Evolutionary conservation across 768 basidiomycete genomes (phyloP).

Genomic region (Gloeopeniophorella convolvens): DNA sequence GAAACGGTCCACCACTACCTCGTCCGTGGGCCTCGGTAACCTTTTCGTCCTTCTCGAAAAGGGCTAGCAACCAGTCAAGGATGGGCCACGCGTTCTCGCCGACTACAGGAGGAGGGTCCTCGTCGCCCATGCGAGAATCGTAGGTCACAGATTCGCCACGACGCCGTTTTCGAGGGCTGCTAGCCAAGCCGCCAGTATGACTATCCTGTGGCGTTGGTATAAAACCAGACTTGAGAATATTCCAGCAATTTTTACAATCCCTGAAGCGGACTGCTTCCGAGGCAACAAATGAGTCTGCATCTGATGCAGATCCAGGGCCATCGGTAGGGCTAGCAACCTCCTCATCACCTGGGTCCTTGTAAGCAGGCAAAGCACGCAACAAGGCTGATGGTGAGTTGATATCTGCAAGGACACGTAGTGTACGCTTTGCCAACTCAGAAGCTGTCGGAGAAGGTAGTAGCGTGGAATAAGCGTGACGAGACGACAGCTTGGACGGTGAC

Average conservation of each 20-base stretch:
- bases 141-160: constrained; percentile 27
- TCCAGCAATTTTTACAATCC: constrained; percentile 23
- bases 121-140: constrained; percentile 25
- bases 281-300: constrained; percentile 17
- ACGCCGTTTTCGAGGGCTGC: constrained; percentile 21
- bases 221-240: constrained; percentile 18
- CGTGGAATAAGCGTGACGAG: constrained; percentile 16
- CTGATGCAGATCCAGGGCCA: constrained; percentile 1
- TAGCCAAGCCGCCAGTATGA: neutral
- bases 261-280: constrained; percentile 17
- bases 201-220: constrained; percentile 6
- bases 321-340: neutral
- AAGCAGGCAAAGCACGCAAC: constrained; percentile 20
- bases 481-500: constrained; percentile 17
- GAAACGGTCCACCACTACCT: constrained; percentile 29
- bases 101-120: constrained; percentile 32
- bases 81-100: constrained; percentile 63
- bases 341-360: constrained; percentile 10
- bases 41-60: constrained; percentile 65
- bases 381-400: constrained; percentile 16
- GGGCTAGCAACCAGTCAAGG: constrained; percentile 57
- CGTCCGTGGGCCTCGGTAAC: constrained; percentile 30
- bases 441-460: constrained; percentile 10
- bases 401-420: constrained; percentile 16
- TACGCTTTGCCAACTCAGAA: constrained; percentile 15